Percentiles rank a stretch among this genome's conserved stretches.
Evolutionary conservation across 352 stramenopile genomes (phyloP).

Genomic region (Sclerospora graminicola): DNA sequence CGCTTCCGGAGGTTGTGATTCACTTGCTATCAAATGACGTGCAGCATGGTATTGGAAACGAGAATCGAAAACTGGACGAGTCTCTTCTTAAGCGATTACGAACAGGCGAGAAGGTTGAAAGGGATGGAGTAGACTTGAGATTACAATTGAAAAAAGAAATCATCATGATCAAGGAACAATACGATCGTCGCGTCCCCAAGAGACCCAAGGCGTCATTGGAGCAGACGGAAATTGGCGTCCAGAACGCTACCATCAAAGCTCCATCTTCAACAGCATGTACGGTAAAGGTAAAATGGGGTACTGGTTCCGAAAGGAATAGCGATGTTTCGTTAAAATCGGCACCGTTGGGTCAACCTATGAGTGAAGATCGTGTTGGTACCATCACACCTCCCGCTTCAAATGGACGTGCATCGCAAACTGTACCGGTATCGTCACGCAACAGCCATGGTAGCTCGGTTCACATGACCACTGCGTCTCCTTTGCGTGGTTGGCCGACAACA

Average conservation of each 20-base stretch:
- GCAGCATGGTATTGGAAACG: conserved; percentile 7
- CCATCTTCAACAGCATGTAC: neutral
- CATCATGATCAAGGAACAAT: conserved; percentile 62
- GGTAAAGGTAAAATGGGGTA: neutral
- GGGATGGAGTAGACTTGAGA: conserved; percentile 8
- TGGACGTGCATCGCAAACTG: neutral
- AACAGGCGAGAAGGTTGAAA: conserved; percentile 21
- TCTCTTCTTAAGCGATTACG: conserved; percentile 31
- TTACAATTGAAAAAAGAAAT: conserved; percentile 66
- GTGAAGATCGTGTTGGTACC: neutral
- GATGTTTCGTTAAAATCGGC: neutral
- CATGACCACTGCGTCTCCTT: conserved; percentile 31
- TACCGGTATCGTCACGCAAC: neutral
- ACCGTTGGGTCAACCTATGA: neutral
- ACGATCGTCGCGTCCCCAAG: conserved; percentile 55
- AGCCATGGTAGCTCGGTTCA: conserved; percentile 1
- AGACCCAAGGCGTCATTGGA: conserved; percentile 25
- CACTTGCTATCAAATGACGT: conserved; percentile 38
- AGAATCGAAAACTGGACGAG: conserved; percentile 21
- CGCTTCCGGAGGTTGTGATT: conserved; percentile 54
- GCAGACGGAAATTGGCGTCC: conserved; percentile 15
- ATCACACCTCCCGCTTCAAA: neutral
- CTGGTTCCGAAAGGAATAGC: neutral
- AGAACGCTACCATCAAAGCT: neutral
- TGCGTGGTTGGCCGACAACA: conserved; percentile 31